Percentiles rank a stretch among this genome's conserved stretches.
phyloP scores from a whole-genome alignment of 2,329 filamentous ascomycete species.

The Ophiocordyceps camponoti-leonardi region DNA sequence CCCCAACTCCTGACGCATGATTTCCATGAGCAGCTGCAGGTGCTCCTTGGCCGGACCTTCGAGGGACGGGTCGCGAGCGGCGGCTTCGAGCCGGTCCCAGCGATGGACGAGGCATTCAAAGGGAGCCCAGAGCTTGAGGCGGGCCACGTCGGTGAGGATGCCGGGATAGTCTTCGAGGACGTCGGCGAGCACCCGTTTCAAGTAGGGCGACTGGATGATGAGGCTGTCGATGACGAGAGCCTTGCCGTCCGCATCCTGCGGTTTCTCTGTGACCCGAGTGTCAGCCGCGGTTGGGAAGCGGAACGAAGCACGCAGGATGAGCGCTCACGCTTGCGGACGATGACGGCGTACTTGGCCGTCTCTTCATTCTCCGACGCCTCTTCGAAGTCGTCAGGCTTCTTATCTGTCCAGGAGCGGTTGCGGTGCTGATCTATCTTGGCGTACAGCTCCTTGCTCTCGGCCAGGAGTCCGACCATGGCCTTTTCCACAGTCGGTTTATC shows the following conservation, averaged over 20 bases:
- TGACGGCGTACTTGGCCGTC: conserved; percentile 42
- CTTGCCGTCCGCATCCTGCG: conserved; percentile 39
- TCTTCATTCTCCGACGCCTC: conserved; percentile 42
- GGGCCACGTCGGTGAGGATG: conserved; percentile 38
- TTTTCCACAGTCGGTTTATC: conserved; percentile 4
- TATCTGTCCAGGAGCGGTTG: conserved; percentile 35
- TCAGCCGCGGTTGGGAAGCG: not conserved
- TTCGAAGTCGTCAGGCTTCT: conserved; percentile 33
- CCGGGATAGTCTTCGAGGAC: conserved; percentile 42
- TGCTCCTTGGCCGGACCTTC: conserved; percentile 27
- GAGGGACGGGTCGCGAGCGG: conserved; percentile 7
- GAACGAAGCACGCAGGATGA: too few relatives aligned
- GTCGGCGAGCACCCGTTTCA: conserved; percentile 37
- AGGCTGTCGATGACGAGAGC: conserved; percentile 44
- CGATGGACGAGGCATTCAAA: conserved; percentile 51
- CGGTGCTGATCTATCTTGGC: conserved; percentile 28
- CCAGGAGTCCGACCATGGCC: conserved; percentile 17
- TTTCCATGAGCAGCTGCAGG: conserved; percentile 25
- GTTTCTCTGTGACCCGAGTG: conserved; percentile 9
- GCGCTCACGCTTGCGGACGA: conserved; percentile 31
- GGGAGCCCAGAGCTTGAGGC: conserved; percentile 40
- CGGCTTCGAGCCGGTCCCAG: conserved; percentile 31
- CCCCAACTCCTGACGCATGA: conserved; percentile 32
- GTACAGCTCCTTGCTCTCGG: conserved; percentile 24
- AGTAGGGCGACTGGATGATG: conserved; percentile 42